Evolutionary conservation across 306 rosid species (phyloP).

Genomic region (Vicia sativa): DNA sequence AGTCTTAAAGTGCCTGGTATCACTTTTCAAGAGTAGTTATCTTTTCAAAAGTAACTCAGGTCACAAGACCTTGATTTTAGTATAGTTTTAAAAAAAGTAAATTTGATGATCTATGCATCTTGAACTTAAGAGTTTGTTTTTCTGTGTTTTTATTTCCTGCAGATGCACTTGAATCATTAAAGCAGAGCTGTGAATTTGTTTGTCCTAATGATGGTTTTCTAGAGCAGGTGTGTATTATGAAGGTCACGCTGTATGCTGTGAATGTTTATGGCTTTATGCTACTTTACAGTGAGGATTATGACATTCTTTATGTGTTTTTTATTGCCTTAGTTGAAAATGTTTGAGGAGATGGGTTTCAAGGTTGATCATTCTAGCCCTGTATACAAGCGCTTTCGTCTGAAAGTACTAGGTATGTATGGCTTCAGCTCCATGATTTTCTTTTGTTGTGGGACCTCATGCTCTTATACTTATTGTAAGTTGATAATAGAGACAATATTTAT

Average conservation of each 20-base stretch:
- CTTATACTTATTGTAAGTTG: background rate
- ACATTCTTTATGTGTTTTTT: conserved; percentile 13
- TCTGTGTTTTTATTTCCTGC: conserved; percentile 32
- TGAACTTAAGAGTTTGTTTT: background rate
- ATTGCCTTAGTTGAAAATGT: conserved; percentile 70
- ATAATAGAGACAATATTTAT: too few relatives aligned
- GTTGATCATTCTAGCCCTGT: conserved; percentile 71
- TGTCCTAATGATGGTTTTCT: conserved; percentile 97
- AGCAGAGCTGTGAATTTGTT: conserved; percentile 75
- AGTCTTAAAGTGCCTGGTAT: background rate
- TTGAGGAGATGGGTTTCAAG: conserved; percentile 91
- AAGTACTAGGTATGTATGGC: conserved; percentile 70
- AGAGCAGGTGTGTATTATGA: conserved; percentile 66
- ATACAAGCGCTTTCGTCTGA: conserved; percentile 82
- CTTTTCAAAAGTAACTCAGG: background rate
- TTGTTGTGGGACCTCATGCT: conserved; percentile 4
- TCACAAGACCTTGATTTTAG: background rate
- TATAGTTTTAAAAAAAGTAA: background rate
- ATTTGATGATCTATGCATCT: conserved; percentile 16
- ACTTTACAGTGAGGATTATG: conserved; percentile 15
- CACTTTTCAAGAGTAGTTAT: background rate
- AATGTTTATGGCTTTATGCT: background rate
- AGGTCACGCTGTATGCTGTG: conserved; percentile 13
- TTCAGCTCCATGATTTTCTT: conserved; percentile 13
- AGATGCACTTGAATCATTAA: conserved; percentile 87